Conservation (phyloP, 768 basidiomycete genomes). For the Termitomyces sp. region DNA sequence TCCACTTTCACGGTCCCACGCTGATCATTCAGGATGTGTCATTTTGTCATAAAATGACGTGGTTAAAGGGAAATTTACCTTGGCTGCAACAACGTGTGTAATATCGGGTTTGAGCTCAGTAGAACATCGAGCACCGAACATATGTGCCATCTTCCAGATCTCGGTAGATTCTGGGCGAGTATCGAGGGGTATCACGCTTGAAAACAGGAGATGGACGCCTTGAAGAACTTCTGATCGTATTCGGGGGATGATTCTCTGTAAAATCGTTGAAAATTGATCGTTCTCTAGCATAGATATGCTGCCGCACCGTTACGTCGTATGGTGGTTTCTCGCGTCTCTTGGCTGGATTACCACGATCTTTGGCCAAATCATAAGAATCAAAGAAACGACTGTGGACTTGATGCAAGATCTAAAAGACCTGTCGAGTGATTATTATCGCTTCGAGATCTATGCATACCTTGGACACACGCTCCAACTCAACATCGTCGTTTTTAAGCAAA, state of each 20-base stretch:
- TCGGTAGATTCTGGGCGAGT: slow-evolving; percentile 73
- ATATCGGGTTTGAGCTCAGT: slow-evolving; percentile 58
- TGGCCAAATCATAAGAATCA: slow-evolving; percentile 47
- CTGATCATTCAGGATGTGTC: slow-evolving; percentile 30
- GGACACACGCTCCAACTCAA: slow-evolving; percentile 73
- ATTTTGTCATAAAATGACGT: neutral
- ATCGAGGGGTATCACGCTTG: slow-evolving; percentile 92
- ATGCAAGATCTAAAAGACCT: slow-evolving; percentile 57
- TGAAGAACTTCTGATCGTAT: slow-evolving; percentile 73
- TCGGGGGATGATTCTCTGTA: slow-evolving; percentile 77
- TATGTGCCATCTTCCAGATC: slow-evolving; percentile 79
- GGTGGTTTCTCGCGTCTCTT: slow-evolving; percentile 21
- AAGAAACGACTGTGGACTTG: slow-evolving; percentile 80
- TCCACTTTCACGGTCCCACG: slow-evolving; percentile 91
- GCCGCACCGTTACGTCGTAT: slow-evolving; percentile 79
- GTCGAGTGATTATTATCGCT: neutral
- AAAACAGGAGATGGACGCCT: slow-evolving; percentile 83
- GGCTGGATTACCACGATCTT: slow-evolving; percentile 22
- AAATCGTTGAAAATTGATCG: neutral
- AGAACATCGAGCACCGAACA: slow-evolving; percentile 83
- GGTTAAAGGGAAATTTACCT: slow-evolving; percentile 37
- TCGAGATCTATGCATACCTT: slow-evolving; percentile 40
- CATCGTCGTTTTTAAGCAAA: slow-evolving; percentile 81
- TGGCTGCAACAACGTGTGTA: slow-evolving; percentile 91
- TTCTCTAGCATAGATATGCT: neutral